Percentiles rank a stretch among this genome's conserved stretches.
Conservation (phyloP, 192 early-diverging fungal species). For the Obelidium mucronatum region DNA sequence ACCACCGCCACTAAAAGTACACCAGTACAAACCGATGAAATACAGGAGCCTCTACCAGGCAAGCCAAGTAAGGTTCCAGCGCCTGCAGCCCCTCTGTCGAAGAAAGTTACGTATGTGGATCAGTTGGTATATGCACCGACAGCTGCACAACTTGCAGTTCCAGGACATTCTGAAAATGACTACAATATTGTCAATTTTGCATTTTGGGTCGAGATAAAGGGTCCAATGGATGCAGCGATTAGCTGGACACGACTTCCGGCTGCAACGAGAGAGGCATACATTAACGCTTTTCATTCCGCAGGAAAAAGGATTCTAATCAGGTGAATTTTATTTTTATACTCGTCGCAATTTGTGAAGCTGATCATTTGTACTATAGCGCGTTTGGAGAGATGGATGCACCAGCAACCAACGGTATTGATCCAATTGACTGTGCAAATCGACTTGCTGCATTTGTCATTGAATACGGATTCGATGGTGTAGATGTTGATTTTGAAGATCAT, state of each 20-base stretch:
- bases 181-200: constrained; percentile 47
- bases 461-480: constrained; percentile 47
- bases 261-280: constrained; percentile 33
- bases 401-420: constrained; percentile 31
- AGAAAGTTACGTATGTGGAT: too few relatives aligned
- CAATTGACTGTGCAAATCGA: constrained; percentile 31
- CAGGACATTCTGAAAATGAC: constrained; percentile 29
- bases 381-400: constrained; percentile 48
- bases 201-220: constrained; percentile 37
- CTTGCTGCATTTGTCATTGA: constrained; percentile 45
- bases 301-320: constrained; percentile 42
- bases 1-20: too few relatives aligned
- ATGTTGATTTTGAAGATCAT: constrained; percentile 22
- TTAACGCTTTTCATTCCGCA: constrained; percentile 36
- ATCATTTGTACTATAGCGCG: too few relatives aligned
- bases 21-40: too few relatives aligned
- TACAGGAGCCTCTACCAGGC: too few relatives aligned
- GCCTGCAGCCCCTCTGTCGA: too few relatives aligned
- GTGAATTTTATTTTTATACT: too few relatives aligned
- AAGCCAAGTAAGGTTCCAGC: too few relatives aligned
- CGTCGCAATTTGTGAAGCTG: too few relatives aligned
- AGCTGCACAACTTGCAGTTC: neutral
- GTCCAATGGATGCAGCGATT: constrained; percentile 34
- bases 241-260: constrained; percentile 36
- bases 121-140: too few relatives aligned